Evolutionary conservation across 108 stramenopile genomes (phyloP), one percentile per base, ranked within the genome.

Genomic region (Nitzschia sp.): DNA sequence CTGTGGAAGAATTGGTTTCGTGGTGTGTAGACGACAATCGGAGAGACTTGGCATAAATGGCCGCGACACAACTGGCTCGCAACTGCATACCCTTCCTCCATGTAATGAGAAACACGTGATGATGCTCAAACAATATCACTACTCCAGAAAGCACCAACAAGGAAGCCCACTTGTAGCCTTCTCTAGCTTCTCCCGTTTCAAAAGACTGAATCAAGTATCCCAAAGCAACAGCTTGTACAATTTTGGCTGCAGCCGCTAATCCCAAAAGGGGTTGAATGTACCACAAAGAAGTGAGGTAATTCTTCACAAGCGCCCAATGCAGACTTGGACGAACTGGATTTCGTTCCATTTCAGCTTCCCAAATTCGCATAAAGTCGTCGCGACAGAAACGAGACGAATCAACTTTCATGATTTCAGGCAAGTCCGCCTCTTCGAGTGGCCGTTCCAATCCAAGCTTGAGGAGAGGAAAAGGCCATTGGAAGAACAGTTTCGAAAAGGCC

Each of bases 161-260:
- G 21, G 70, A 77, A 15, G 86, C 85, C 86, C 84, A 85, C 12
- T 70, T 41, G 57, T 83, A 86, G 17, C 86, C 77, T 48, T 50
- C 64, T 54, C 29, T 29, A 21, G 64, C 17, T 11, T 43, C 61
- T 8, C 54, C 66, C 51, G 21, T 65, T 24, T 81, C 85, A 67
- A 92, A 89, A 10, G 82, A 78, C 46, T 86, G 80, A 40, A 92
- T 82, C 53, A 92, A 60, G 24, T 72, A 73, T 48, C 91, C 91
- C 55, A 92, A 51, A 8, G 84, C 86, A 2, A 92, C 50, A 7
- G 88, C 77, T 66, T 89, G 88, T 7, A 70, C 76, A 53, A 92
- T 55, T 11, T 60, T 73, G 15, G 88, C 83, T 0, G 73, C 53
- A 1, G 73, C 44, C 3, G 75, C 63, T 10, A 77, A 42, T 44